Evolutionary conservation across 23 red algal genomes (phyloP).

Genomic region (Gracilaria domingensis): DNA sequence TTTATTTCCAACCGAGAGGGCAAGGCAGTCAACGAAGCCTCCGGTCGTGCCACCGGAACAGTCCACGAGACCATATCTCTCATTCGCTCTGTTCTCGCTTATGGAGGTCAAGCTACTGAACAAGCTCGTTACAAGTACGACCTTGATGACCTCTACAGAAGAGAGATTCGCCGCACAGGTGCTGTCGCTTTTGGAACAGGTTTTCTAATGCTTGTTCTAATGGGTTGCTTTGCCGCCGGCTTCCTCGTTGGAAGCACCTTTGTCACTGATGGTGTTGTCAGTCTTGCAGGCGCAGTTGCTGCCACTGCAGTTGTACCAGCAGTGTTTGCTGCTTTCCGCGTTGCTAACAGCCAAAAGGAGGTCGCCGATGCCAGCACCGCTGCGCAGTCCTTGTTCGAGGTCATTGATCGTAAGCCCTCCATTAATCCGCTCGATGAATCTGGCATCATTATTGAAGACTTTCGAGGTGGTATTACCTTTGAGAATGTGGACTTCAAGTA

Average conservation of each 20-base stretch:
- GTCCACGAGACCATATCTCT: constrained; percentile 81
- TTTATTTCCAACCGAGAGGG: constrained; percentile 53
- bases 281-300: constrained; percentile 30
- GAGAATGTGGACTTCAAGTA: constrained; percentile 80
- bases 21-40: constrained; percentile 62
- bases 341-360: constrained; percentile 41
- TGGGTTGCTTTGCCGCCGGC: constrained; percentile 78
- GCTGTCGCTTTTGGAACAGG: constrained; percentile 73
- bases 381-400: constrained; percentile 53
- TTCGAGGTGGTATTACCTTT: constrained; percentile 69
- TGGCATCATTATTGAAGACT: constrained; percentile 36
- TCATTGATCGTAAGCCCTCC: constrained; percentile 36
- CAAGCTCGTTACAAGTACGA: constrained; percentile 63
- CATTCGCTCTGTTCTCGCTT: constrained; percentile 77
- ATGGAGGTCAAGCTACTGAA: constrained; percentile 56
- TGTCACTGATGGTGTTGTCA: constrained; percentile 50
- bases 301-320: constrained; percentile 60
- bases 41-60: constrained; percentile 68
- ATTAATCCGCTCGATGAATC: constrained; percentile 52
- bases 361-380: constrained; percentile 36
- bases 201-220: constrained; percentile 83
- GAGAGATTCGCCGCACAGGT: constrained; percentile 37
- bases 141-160: constrained; percentile 57
- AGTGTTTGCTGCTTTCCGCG: constrained; percentile 83
- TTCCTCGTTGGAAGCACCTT: constrained; percentile 80